Evolutionary conservation across 2,329 filamentous ascomycete species (phyloP), one percentile per base, ranked within the genome.

Genomic region (Ploettnerulaceae sp.): DNA sequence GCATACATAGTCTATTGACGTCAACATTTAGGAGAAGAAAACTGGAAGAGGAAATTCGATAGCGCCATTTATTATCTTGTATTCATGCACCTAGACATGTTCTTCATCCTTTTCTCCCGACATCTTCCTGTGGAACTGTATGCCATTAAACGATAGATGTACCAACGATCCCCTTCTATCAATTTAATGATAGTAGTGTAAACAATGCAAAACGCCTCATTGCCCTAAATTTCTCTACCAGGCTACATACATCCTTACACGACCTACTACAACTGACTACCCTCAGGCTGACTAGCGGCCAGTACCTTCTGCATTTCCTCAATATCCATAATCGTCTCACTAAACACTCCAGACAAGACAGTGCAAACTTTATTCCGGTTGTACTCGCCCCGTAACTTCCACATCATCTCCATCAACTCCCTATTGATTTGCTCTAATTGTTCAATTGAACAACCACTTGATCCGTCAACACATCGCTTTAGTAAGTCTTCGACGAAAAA

Each of bases 401-500:
- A 98, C 34, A 97, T 77, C 53, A 83, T 81, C 51, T 91, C 86
- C 91, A 97, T 97, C 53, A 97, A 71, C 56, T 84, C 81, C 6
- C 89, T 84, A 64, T 90, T 90, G 64, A 96, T 83, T 67, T 97
- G 91, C 71, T 97, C 91, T 15, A 98, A 71, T 66, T 98, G 91
- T 68, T 98, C 93, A 42, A 98, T 86, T 0, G 84, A 59, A 24
- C 56, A 63, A 2, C 62, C 62, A 22, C 57, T 61, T 15, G 57
- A 58, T 18, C 57, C 54, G 18, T 56, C 52, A 1, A 58, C 56
- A 1, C 65, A 48, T 14, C 47, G 45, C 9, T 32, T 44, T 1
- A 61, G 40, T 8, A 64, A 20, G 20, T 57, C 48, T 1, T 57
- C 49, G 8, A 60, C 34, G 32, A 60, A 64, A 11, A 26, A 60